Conservation (phyloP, 257 asterid genomes). For the Ilex asprella region DNA sequence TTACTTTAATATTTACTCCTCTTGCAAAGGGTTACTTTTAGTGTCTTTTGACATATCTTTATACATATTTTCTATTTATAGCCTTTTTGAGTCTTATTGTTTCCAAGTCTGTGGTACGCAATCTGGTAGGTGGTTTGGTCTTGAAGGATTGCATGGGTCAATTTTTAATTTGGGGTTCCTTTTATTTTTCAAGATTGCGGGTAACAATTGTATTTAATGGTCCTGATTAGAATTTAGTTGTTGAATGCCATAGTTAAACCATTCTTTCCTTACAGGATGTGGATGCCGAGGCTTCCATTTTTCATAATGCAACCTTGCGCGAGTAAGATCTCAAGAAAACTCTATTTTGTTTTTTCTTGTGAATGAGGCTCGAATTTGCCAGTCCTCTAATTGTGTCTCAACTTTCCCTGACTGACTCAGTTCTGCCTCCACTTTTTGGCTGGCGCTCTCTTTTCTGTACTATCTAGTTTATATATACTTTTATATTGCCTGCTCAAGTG, state of each 20-base stretch:
- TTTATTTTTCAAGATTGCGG: background rate
- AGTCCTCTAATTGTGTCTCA: background rate
- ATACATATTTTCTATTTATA: background rate
- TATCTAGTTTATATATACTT: slow-evolving; percentile 20
- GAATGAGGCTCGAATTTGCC: slow-evolving; percentile 2
- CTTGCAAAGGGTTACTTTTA: no score
- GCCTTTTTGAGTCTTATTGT: background rate
- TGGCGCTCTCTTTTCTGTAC: slow-evolving; percentile 10
- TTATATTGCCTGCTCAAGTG: background rate
- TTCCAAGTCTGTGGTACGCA: no score
- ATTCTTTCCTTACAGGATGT: slow-evolving; percentile 59
- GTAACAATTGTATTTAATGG: background rate
- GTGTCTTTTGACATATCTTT: slow-evolving; percentile 7
- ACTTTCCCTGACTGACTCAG: background rate
- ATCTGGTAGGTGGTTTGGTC: no score
- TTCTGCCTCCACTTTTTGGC: background rate
- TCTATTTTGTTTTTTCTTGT: slow-evolving; percentile 5
- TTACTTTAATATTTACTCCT: no score
- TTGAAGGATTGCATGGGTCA: no score
- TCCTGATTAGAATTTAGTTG: background rate
- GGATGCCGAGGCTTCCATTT: slow-evolving; percentile 88
- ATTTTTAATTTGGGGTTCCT: no score
- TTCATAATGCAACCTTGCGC: slow-evolving; percentile 83
- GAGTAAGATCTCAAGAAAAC: slow-evolving; percentile 49
- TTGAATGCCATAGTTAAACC: background rate